Base-by-base conservation (phyloP, 495 filamentous ascomycete genomes). In the Sphaerosporella brunnea region DNA sequence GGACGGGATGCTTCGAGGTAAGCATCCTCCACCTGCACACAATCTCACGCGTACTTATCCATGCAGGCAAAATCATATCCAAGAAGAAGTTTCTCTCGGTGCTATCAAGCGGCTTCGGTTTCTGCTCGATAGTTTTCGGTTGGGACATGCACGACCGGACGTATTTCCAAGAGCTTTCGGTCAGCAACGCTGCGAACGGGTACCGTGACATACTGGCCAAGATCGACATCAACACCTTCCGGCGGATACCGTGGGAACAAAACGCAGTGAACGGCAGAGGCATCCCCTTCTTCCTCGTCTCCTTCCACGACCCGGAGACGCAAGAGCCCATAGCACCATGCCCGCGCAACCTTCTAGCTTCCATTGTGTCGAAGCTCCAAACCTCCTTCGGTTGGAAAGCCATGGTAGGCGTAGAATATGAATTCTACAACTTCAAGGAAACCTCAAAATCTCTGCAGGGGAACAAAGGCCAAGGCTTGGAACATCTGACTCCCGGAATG, bases 101-200 rank as follows among this genome's bases (percentile, higher is more conserved):
- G 42, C 79, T 78, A 19, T 62, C 75, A 38, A 72, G 77, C 35
- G 90, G 90, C 38, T 97, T 97, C 55, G 90, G 90, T 16, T 97
- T 95, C 70, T 97, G 90, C 69, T 88, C 82, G 2, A 85, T 95
- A 46, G 74, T 97, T 28, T 95, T 94, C 56, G 90, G 87, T 56
- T 95, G 88, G 88, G 90, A 97, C 54, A 93, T 94, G 83, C 88
- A 95, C 64, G 90, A 97, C 57, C 70, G 72, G 61, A 90, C 84
- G 5, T 95, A 97, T 57, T 77, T 75, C 59, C 68, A 70, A 46
- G 87, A 95, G 64, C 73, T 95, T 40, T 73, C 74, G 54, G 80
- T 95, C 61, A 86, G 82, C 66, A 95, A 93, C 63, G 80, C 82
- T 61, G 78, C 85, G 52, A 97, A 94, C 56, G 90, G 90, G 24